Percentiles rank a stretch among this genome's conserved stretches.
Conservation (phyloP, 2,329 filamentous ascomycete genomes). For the Arthrobotrys sinensis region DNA sequence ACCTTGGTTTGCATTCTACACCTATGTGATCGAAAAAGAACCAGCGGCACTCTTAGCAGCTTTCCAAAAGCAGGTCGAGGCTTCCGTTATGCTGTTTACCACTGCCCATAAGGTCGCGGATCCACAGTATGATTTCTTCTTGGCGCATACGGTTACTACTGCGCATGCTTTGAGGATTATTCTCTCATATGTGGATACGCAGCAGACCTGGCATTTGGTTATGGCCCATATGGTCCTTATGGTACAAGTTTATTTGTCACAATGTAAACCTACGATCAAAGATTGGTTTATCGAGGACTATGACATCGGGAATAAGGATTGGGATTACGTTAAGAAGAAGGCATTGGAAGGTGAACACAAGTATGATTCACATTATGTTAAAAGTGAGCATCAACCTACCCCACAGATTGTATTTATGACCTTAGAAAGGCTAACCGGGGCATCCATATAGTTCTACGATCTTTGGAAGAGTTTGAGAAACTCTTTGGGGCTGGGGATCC, state of each 20-base stretch:
- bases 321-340: slow-evolving; percentile 82
- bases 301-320: slow-evolving; percentile 77
- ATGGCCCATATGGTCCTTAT: slow-evolving; percentile 92
- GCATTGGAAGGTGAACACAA: slow-evolving; percentile 78
- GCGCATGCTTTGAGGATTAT: slow-evolving; percentile 91
- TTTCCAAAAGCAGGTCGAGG: slow-evolving; percentile 52
- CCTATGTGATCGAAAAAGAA: slow-evolving; percentile 28
- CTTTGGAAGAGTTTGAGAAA: slow-evolving; percentile 62
- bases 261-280: slow-evolving; percentile 80
- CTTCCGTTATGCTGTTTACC: slow-evolving; percentile 75
- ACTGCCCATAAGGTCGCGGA: slow-evolving; percentile 71
- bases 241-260: slow-evolving; percentile 82
- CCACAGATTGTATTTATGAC: neutral
- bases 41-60: slow-evolving; percentile 31
- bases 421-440: neutral
- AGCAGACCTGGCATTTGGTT: slow-evolving; percentile 81
- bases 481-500: slow-evolving; percentile 61
- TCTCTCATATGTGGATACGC: slow-evolving; percentile 79
- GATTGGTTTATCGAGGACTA: slow-evolving; percentile 75
- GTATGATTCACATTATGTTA: slow-evolving; percentile 87
- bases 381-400: slow-evolving; percentile 72
- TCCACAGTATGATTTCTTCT: slow-evolving; percentile 84
- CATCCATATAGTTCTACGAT: slow-evolving; percentile 61
- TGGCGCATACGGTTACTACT: slow-evolving; percentile 85
- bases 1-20: slow-evolving; percentile 71